Percentiles rank a stretch among this genome's conserved stretches.
Conservation (phyloP, 441 rosid genomes). For the Corymbia citriodora region DNA sequence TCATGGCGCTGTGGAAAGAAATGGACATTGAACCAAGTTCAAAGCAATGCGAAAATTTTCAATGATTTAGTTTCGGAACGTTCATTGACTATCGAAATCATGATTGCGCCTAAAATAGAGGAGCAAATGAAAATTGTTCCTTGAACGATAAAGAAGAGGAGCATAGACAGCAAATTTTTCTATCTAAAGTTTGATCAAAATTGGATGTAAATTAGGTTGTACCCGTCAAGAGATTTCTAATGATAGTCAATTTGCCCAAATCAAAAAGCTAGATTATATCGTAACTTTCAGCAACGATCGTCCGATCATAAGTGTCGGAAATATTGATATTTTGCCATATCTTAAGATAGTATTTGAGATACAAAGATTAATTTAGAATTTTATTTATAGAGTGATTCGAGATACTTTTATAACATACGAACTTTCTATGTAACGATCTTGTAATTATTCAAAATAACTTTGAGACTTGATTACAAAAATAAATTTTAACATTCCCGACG, state of each 20-base stretch:
- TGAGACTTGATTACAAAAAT: background rate
- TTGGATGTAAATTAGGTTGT: background rate
- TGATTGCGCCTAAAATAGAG: background rate
- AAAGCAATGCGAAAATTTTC: background rate
- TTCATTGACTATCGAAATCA: background rate
- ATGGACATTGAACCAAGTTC: background rate
- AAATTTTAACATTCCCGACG: accelerated
- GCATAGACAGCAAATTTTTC: background rate
- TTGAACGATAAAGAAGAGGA: background rate
- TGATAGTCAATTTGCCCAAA: background rate
- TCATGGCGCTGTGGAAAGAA: background rate
- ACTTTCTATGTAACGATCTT: background rate
- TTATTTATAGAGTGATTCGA: background rate
- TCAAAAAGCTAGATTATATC: accelerated
- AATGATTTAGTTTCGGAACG: background rate
- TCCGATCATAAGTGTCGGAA: background rate
- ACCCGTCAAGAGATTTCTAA: background rate
- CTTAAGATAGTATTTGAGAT: background rate
- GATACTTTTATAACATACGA: background rate
- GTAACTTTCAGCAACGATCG: accelerated
- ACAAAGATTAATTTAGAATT: background rate
- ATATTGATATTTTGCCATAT: background rate
- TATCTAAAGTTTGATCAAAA: background rate
- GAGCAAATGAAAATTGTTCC: background rate
- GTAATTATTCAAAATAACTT: background rate